Conservation (phyloP, 129 eudicot species). For the Flaveria linearis region DNA sequence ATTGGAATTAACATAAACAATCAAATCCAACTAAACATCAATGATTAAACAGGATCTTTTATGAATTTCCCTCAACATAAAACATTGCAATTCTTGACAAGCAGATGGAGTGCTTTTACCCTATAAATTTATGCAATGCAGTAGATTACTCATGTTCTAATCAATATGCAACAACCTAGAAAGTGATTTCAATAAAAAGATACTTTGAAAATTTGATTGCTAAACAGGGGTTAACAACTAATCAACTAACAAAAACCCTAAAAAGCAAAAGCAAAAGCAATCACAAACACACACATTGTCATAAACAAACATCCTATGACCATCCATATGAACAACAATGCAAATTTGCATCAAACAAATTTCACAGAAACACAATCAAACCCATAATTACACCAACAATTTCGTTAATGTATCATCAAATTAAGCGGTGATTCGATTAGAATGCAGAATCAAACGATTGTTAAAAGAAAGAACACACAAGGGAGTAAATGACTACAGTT, state of each 20-base stretch:
- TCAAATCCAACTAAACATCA: constrained; percentile 9
- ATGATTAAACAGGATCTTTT: background rate
- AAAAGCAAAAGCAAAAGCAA: background rate
- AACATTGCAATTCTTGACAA: background rate
- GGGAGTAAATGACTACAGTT: background rate
- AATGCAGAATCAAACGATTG: constrained; percentile 20
- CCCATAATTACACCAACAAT: background rate
- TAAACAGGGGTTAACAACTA: background rate
- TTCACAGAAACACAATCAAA: constrained; percentile 13
- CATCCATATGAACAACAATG: constrained; percentile 20
- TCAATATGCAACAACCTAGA: too few species aligned
- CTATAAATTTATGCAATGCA: background rate
- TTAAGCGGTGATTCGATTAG: background rate
- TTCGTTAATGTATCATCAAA: background rate
- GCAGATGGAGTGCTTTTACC: background rate
- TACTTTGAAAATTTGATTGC: constrained; percentile 11
- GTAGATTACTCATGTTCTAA: background rate
- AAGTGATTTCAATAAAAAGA: too few species aligned
- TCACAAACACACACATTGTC: background rate
- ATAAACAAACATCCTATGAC: too few species aligned
- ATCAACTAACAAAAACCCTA: background rate
- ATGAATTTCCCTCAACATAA: background rate
- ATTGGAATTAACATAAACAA: constrained; percentile 3
- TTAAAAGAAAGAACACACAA: too few species aligned
- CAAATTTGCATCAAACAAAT: constrained; percentile 13